Evolutionary conservation across 495 filamentous ascomycete genomes (phyloP), one percentile per base, ranked within the genome.

Genomic region (Xylaria nigripes): DNA sequence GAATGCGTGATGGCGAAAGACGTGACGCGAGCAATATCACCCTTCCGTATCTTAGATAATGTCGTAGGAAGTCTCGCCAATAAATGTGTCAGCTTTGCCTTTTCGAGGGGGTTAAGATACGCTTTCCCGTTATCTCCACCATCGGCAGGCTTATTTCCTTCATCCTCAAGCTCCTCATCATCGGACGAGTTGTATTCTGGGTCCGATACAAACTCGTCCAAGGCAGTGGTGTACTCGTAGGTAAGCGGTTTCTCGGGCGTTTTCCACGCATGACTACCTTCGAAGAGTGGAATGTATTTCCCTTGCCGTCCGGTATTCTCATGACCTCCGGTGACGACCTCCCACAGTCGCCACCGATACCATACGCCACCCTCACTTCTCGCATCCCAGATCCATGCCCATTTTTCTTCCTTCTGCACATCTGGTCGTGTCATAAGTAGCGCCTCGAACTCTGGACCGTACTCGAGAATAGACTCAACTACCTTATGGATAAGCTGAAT

Each of bases 361-460:
- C 87, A 96, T 4, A 91, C 79, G 6, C 86, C 88, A 6, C 83
- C 85, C 47, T 82, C 69, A 59, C 87, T 89, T 45, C 89, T 77
- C 24, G 92, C 76, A 68, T 99, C 87, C 85, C 86, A 99, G 3
- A 99, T 68, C 87, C 89, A 99, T 0, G 89, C 86, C 84, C 90
- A 99, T 63, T 85, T 90, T 59, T 92, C 86, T 34, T 95, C 86
- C 22, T 70, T 75, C 57, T 92, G 87, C 2, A 96, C 86, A 34
- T 86, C 81, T 0, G 82, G 83, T 16, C 85, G 76, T 32, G 80
- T 85, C 93, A 97, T 96, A 2, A 99, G 79, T 1, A 95, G 75
- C 4, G 91, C 91, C 63, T 99, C 93, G 51, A 96, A 95, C 65
- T 94, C 88, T 0, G 87, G 85, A 0, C 91, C 90, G 57, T 90